These are phyloP conservation scores for Trebouxia sp. DNA, from an alignment of 139 green algal species.

Conservation along the genomic window DNA sequence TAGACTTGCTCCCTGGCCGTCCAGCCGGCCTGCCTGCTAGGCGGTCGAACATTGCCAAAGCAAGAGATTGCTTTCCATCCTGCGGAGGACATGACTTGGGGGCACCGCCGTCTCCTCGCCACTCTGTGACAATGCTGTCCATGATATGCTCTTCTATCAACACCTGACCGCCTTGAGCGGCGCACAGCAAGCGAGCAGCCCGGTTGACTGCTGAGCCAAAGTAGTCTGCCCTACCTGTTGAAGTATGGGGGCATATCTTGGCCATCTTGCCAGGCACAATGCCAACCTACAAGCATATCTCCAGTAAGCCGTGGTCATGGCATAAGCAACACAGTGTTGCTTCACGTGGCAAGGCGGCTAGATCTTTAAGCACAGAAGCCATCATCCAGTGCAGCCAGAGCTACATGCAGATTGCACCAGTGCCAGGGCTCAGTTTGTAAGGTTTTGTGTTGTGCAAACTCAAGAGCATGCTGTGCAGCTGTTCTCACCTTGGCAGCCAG, in stretches of 20 bases:
- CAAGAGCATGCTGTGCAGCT: neutral
- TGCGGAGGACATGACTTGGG: neutral
- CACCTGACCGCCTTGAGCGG: constrained; percentile 6
- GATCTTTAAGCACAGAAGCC: too few relatives aligned
- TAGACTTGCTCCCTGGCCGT: neutral
- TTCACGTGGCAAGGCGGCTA: too few relatives aligned
- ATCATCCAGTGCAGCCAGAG: neutral
- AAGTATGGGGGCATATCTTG: constrained; percentile 9
- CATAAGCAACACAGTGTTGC: neutral
- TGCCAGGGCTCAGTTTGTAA: too few relatives aligned
- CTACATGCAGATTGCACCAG: neutral
- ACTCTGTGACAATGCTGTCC: constrained; percentile 6
- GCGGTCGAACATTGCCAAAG: too few relatives aligned
- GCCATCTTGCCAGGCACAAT: constrained; percentile 10
- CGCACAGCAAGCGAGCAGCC: neutral
- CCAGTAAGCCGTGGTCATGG: too few relatives aligned
- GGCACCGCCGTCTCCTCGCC: neutral
- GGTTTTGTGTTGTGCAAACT: too few relatives aligned
- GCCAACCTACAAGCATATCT: neutral
- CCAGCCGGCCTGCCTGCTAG: too few relatives aligned
- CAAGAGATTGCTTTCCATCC: neutral
- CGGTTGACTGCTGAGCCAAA: constrained; percentile 24
- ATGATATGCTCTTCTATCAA: constrained; percentile 21
- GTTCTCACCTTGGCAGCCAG: neutral
- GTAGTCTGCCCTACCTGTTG: constrained; percentile 19